Evolutionary conservation across 345 rosid genomes (phyloP).

Genomic region (Eucalyptus melliodora): DNA sequence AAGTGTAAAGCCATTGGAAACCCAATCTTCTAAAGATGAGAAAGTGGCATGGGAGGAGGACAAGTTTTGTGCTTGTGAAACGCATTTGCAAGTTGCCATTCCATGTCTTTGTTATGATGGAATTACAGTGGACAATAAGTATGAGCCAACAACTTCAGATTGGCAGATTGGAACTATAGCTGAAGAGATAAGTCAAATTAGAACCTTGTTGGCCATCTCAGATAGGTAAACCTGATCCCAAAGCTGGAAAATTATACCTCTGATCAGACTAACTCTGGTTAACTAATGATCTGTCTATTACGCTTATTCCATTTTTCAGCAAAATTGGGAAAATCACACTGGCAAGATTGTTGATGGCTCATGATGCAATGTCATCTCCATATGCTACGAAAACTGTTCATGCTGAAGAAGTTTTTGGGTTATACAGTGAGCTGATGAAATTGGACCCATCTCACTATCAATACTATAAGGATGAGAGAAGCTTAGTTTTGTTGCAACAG

Average conservation of each 20-base stretch:
- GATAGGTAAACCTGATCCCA: conserved; percentile 37
- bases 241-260: background rate
- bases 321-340: conserved; percentile 93
- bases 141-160: conserved; percentile 11
- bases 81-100: conserved; percentile 20
- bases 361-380: conserved; percentile 23
- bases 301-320: conserved; percentile 21
- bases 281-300: background rate
- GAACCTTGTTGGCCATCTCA: conserved; percentile 25
- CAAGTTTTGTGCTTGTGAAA: conserved; percentile 20
- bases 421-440: conserved; percentile 53
- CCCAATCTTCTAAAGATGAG: conserved; percentile 14
- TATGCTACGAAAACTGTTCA: conserved; percentile 15
- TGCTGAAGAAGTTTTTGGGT: conserved; percentile 52
- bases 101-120: conserved; percentile 11
- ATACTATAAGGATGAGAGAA: conserved; percentile 70
- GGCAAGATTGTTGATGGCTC: conserved; percentile 77
- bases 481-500: conserved; percentile 56
- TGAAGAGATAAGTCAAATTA: conserved; percentile 48
- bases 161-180: conserved; percentile 47
- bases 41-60: conserved; percentile 51
- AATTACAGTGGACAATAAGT: conserved; percentile 8
- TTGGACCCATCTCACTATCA: conserved; percentile 56
- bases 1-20: conserved; percentile 1
- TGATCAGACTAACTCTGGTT: background rate